Conservation (phyloP, 176 grass and related monocot species). For the Rhipidocladum racemiflorum region DNA sequence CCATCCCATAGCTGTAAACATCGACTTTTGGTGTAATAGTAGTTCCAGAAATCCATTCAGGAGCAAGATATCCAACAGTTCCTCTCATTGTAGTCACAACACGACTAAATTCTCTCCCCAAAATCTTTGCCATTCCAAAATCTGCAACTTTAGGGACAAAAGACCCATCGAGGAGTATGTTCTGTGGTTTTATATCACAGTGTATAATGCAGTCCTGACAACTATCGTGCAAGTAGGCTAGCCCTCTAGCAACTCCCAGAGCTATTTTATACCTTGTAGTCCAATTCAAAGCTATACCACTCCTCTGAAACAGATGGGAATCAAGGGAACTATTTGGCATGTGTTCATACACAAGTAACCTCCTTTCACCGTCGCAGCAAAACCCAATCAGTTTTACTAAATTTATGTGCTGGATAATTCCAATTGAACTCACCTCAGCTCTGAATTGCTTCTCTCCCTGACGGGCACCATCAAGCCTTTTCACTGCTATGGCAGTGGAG, state of each 20-base stretch:
- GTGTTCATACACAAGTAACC: constrained; percentile 54
- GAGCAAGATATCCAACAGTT: constrained; percentile 35
- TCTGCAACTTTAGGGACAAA: constrained; percentile 27
- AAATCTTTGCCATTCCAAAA: constrained; percentile 29
- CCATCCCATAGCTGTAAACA: constrained; percentile 37
- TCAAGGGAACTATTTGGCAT: constrained; percentile 49
- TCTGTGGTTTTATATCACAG: constrained; percentile 21
- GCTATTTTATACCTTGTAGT: constrained; percentile 44
- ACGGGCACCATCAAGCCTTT: constrained; percentile 28
- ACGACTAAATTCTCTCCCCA: constrained; percentile 9
- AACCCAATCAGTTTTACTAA: constrained; percentile 54
- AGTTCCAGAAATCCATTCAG: constrained; percentile 32
- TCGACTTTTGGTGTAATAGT: constrained; percentile 35
- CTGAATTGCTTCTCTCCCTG: constrained; percentile 30
- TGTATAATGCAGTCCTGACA: constrained; percentile 39
- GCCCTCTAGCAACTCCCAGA: constrained; percentile 42
- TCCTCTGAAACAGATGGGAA: constrained; percentile 31
- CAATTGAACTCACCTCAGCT: neutral
- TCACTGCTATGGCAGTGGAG: constrained; percentile 33
- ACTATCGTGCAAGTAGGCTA: constrained; percentile 57
- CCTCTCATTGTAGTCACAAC: constrained; percentile 40
- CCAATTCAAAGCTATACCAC: constrained; percentile 19
- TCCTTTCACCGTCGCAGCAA: constrained; percentile 35
- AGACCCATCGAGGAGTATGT: constrained; percentile 1
- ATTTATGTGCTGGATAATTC: constrained; percentile 13